These are phyloP conservation scores for Aspergillus sp. DNA, from an alignment of 2,329 filamentous ascomycete genomes.

Conservation along the genomic window DNA sequence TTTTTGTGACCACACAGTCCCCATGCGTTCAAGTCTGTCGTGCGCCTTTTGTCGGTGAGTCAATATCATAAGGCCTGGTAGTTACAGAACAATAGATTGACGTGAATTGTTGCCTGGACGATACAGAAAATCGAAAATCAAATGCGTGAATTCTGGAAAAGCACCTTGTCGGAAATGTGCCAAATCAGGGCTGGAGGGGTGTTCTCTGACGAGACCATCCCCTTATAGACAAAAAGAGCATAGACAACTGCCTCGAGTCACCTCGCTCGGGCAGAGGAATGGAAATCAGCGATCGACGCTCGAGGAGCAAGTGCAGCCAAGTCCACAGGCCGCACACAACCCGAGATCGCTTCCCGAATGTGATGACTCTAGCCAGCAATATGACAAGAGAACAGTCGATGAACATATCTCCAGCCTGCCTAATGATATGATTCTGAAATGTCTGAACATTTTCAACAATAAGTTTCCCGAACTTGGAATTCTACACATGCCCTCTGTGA, in stretches of 20 bases:
- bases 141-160: background rate
- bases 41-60: conserved; percentile 1
- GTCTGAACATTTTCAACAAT: conserved; percentile 1
- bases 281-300: background rate
- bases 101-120: background rate
- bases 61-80: background rate
- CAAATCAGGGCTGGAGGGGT: background rate
- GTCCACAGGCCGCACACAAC: too few relatives aligned
- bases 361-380: too few relatives aligned
- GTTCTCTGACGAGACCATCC: background rate
- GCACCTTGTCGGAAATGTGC: background rate
- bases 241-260: background rate
- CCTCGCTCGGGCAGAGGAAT: background rate
- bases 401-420: background rate
- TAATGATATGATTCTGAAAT: background rate
- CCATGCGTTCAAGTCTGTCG: background rate
- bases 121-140: conserved; percentile 1
- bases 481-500: background rate
- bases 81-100: background rate
- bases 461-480: conserved; percentile 4
- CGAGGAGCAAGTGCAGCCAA: background rate
- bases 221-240: background rate
- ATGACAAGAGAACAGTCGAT: background rate
- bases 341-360: background rate
- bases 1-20: background rate